These are phyloP conservation scores for Podaxis sp. DNA, from an alignment of 768 basidiomycete genomes.

Conservation along the genomic window DNA sequence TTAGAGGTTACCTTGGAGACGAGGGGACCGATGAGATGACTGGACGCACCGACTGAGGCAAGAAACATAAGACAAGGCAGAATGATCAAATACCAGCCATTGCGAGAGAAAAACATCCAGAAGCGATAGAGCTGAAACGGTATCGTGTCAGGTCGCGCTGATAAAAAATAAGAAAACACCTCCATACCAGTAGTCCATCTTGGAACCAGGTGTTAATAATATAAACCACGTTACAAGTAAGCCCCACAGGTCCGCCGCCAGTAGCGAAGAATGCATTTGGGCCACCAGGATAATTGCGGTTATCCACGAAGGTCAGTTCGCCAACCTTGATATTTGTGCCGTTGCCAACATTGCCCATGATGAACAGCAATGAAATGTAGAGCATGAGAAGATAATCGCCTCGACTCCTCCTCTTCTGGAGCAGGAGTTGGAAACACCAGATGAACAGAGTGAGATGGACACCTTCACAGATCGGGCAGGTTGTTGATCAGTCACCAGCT, in stretches of 20 bases:
- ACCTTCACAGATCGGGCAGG: slow-evolving; percentile 4
- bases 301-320: slow-evolving; percentile 21
- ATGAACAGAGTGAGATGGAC: slow-evolving; percentile 17
- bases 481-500: background rate
- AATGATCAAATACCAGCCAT: background rate
- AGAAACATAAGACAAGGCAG: slow-evolving; percentile 16
- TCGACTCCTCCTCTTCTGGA: background rate
- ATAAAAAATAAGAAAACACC: background rate
- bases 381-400: slow-evolving; percentile 13
- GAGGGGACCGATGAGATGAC: background rate
- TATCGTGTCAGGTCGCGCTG: background rate
- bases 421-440: slow-evolving; percentile 16
- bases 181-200: slow-evolving; percentile 20
- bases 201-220: slow-evolving; percentile 23
- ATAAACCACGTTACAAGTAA: slow-evolving; percentile 16
- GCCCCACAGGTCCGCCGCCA: slow-evolving; percentile 13
- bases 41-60: slow-evolving; percentile 16
- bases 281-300: slow-evolving; percentile 22
- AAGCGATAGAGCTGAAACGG: slow-evolving; percentile 18
- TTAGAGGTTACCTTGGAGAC: background rate
- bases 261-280: slow-evolving; percentile 17
- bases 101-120: slow-evolving; percentile 16
- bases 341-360: slow-evolving; percentile 23
- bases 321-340: slow-evolving; percentile 21
- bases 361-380: slow-evolving; percentile 21